Base-by-base conservation (phyloP, 176 grass and related monocot species). In the Triticum dicoccoides region DNA sequence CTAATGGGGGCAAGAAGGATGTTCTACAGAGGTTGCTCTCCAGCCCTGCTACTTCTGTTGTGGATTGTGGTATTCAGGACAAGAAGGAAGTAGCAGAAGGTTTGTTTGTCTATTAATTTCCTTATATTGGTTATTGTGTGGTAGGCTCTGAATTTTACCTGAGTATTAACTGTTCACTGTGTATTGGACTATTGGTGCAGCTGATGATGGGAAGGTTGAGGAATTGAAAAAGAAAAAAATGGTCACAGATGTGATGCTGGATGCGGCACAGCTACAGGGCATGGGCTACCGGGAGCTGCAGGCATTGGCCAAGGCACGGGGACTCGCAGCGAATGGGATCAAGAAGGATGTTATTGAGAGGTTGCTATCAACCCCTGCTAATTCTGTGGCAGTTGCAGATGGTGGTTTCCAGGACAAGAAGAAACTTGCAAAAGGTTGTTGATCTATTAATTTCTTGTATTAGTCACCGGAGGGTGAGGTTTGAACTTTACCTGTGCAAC, bases 221-320 rank as follows among this genome's bases (percentile, higher is more conserved):
- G 85, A 65, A 24, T 4, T 75, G 42, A 75, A 30, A 51, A 51
- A 75, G 72, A n/a, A 75, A 29, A 39, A 5, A 3, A 4, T 17
- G 14, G 73, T 15, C 73, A 52, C 59, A 47, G 69, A 84, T 23
- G n/a, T 23, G 11, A 83, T 44, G 2, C 49, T 56, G 23, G 92
- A 87, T 1, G 69, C 80, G 9, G 77, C 80, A 11, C 92, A 94
- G 80, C 82, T 94, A 23, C 80, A 90, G 29, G 92, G 29, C 78
- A 94, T 97, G 92, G 32, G 83, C n/a, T 92, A 90, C 58, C 88
- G 84, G 44, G 92, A 92, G 82, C 74, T 97, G 58, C 87, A 93
- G 84, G 83, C 24, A 41, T 70, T 94, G 76, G 92, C 94, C 45
- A 90, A 86, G 76, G 81, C 76, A 59, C 78, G 82, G 52, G 94